These are phyloP conservation scores for Rhizodiscina lignyota DNA, from an alignment of 495 filamentous ascomycete genomes.

Conservation along the genomic window DNA sequence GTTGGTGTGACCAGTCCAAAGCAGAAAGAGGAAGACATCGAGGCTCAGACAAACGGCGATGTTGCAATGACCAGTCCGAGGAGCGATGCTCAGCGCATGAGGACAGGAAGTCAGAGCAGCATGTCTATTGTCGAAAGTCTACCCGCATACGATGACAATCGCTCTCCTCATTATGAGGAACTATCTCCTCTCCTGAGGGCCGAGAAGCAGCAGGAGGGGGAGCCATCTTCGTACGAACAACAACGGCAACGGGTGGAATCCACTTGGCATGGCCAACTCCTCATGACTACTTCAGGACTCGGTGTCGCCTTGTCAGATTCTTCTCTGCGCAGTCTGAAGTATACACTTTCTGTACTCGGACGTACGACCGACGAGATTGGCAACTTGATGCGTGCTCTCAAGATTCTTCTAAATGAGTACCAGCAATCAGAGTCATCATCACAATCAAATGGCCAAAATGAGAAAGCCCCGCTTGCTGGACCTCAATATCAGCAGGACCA, in stretches of 20 bases:
- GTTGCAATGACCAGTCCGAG: no score
- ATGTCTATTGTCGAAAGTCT: no score
- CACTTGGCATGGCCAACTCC: constrained; percentile 62
- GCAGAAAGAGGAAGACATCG: constrained; percentile 6
- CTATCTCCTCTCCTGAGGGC: constrained; percentile 14
- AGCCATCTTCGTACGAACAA: constrained; percentile 3
- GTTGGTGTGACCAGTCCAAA: constrained; percentile 10
- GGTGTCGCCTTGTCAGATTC: constrained; percentile 78
- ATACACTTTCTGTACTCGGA: constrained; percentile 58
- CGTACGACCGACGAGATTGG: constrained; percentile 62
- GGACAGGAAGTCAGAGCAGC: no score
- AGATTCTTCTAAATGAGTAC: constrained; percentile 56
- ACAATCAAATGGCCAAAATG: constrained; percentile 11
- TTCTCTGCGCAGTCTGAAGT: constrained; percentile 57
- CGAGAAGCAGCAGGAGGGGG: constrained; percentile 2
- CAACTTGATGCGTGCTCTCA: constrained; percentile 49
- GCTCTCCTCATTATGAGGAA: constrained; percentile 56
- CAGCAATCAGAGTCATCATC: constrained; percentile 29
- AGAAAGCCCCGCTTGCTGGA: no score
- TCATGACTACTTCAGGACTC: constrained; percentile 69
- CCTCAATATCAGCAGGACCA: no score
- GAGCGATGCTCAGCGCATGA: no score
- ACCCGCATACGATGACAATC: constrained; percentile 64
- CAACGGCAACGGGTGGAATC: constrained; percentile 16
- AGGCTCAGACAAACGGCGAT: no score